Evolutionary conservation across 768 basidiomycete genomes (phyloP), one percentile per base, ranked within the genome.

Genomic region (Pisolithus marmoratus): DNA sequence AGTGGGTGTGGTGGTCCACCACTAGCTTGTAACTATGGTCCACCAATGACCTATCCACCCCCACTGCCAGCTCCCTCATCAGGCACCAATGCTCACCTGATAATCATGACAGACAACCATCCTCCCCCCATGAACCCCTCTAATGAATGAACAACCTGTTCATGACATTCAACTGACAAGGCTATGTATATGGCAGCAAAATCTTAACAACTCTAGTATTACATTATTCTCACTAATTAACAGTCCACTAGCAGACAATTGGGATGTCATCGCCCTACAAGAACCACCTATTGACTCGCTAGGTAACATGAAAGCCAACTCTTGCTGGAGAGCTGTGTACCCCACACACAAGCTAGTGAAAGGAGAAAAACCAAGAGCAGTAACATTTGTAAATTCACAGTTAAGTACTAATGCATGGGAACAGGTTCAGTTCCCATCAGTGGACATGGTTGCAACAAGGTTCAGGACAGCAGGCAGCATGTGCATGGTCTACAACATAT

Each of bases 151-250:
- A 26, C 26, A 26, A 26, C 15, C 11, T 26, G 38, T n/a, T 29
- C 46, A 4, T n/a, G 38, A 4, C 47, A 47, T 24, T 17, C 34
- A 2, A 31, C 40, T 20, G 17, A 0, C 19, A 22, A 1, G 15
- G 4, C 49, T 67, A 7, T 36, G 60, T 0, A 63, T 69, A 8
- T 61, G 60, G 58, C 67, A 68, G 43, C 64, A 65, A 26, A 71
- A 70, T 31, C 11, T 65, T 1, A 57, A 58, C 52, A 65, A 63
- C 22, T 70, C 66, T 1, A n/a, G 19, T 2, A 51, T 17, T 0
- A 56, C 63, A 0, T 63, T 64, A 36, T 38, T 45, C 8, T 54
- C 55, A 12, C 14, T 66, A 0, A 46, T 69, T 0, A 54, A 63
- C 49, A 45, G 41, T 14, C 17, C 17, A 1, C 4, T 41, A 11